Percentiles rank a stretch among this genome's conserved stretches.
phyloP scores from a whole-genome alignment of 2,329 filamentous ascomycete genomes.

The Zymoseptoria pseudotritici region DNA sequence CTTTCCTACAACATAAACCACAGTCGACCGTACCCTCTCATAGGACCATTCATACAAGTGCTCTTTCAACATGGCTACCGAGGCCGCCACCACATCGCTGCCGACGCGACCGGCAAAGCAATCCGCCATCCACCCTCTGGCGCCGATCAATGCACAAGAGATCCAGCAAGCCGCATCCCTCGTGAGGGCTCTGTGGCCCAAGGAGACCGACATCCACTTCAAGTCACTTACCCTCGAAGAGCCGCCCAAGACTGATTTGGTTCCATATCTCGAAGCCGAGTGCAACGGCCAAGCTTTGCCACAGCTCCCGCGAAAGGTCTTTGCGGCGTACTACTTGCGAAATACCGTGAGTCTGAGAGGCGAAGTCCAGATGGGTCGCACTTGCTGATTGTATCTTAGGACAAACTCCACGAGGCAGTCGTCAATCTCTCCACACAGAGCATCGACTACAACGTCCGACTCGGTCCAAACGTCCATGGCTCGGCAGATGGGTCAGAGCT shows the following conservation, averaged over 20 bases:
- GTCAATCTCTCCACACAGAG: slow-evolving; percentile 46
- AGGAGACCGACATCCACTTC: slow-evolving; percentile 50
- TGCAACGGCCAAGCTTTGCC: slow-evolving; percentile 29
- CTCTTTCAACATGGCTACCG: slow-evolving; percentile 1
- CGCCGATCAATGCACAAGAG: slow-evolving; percentile 51
- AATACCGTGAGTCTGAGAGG: slow-evolving; percentile 45
- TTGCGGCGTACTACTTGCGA: slow-evolving; percentile 48
- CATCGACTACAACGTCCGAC: slow-evolving; percentile 51
- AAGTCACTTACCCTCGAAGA: slow-evolving; percentile 52
- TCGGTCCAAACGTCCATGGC: slow-evolving; percentile 51
- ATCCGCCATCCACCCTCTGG: slow-evolving; percentile 47
- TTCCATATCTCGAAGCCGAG: slow-evolving; percentile 29
- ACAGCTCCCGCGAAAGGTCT: slow-evolving; percentile 45
- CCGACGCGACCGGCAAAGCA: slow-evolving; percentile 21
- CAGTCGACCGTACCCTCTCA: background rate
- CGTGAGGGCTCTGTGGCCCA: slow-evolving; percentile 49
- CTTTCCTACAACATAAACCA: background rate
- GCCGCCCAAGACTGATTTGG: slow-evolving; percentile 27
- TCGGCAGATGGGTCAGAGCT: slow-evolving; percentile 55
- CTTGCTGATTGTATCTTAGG: slow-evolving; percentile 31
- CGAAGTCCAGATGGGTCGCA: background rate
- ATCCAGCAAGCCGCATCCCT: slow-evolving; percentile 46
- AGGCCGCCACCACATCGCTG: slow-evolving; percentile 15
- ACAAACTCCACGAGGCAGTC: slow-evolving; percentile 56
- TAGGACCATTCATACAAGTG: background rate